Percentiles rank a stretch among this genome's conserved stretches.
Conservation (phyloP, 1,139 yeast species). For the Entelexis paramagnoliae region DNA sequence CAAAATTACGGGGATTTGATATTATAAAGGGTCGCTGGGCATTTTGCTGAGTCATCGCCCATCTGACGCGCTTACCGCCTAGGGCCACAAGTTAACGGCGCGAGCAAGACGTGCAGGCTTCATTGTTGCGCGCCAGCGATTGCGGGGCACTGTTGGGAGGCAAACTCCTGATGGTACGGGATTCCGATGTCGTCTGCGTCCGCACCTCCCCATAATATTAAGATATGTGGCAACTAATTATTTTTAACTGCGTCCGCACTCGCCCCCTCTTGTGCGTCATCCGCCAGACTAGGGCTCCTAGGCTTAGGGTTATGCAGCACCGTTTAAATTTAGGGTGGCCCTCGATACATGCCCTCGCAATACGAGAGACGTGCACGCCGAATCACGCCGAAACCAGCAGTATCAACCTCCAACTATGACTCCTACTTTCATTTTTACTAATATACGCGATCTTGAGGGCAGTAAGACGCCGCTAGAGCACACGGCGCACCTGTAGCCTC, state of each 20-base stretch:
- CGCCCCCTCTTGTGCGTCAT: neutral
- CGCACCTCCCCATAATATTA: no score
- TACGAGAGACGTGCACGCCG: no score
- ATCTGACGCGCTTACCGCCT: neutral
- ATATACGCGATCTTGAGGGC: no score
- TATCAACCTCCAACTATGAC: no score
- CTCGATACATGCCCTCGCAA: neutral
- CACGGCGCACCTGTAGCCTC: no score
- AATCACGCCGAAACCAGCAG: no score
- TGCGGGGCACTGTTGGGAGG: neutral
- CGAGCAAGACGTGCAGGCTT: neutral
- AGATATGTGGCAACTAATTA: neutral
- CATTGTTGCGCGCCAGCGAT: neutral
- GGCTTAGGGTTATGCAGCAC: neutral
- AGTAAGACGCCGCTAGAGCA: no score
- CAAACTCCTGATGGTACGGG: neutral
- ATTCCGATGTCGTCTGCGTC: neutral
- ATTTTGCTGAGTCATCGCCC: neutral
- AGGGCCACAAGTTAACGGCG: neutral
- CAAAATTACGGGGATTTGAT: neutral
- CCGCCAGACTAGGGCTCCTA: neutral
- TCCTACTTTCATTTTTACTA: no score
- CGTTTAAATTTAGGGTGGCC: neutral
- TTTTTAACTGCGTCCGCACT: no score
- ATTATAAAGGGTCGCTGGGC: conserved; percentile 1